Base-by-base conservation (phyloP, 2,329 filamentous ascomycete genomes). In the Alternaria sp. region DNA sequence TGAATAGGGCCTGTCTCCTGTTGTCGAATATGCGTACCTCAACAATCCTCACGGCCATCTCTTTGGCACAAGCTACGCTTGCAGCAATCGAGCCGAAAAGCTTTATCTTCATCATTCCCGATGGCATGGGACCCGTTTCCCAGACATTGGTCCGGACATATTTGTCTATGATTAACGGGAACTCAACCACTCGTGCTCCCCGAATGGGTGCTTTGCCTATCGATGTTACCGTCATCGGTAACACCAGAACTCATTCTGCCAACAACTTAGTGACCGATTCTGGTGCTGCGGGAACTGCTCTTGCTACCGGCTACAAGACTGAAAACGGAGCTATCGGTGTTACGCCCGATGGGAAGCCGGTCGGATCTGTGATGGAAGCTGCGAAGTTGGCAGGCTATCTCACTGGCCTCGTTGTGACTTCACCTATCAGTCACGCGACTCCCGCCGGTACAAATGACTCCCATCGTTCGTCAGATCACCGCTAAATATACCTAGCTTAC, bases 231-330 rank as follows among this genome's bases (percentile, higher is more conserved):
- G 67, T 71, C 12, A 68, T 72, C 46, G 70, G 70, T 30, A 71
- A 61, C 43, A 69, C 68, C 1, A 55, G 62, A 24, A 72, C 68
- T 6, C 59, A 67, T 18, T 61, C 70, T 9, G 66, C 63, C 53
- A 58, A 80, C 64, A 78, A 77, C 30, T 63, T 81, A 9, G 75
- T 81, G 38, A 80, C 79, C 7, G 79, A 81, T 54, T 81, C 79
- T n/a, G 77, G 78, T 7, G 78, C 79, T 18, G 73, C 78, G 43
- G 79, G 73, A 3, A 81, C 79, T 24, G 79, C 79, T 5, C 80
- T 80, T 57, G 78, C 72, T 4, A 78, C 76, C 28, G 79, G 79
- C 14, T 69, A 78, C 59, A 81, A 81, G 64, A 75, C 78, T 4
- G 77, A 76, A 61, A 81, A 81, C 43, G 38, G 24, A 60, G 76